Evolutionary conservation across 495 filamentous ascomycete genomes (phyloP), one percentile per base, ranked within the genome.

Genomic region (Filosporella fistucella): DNA sequence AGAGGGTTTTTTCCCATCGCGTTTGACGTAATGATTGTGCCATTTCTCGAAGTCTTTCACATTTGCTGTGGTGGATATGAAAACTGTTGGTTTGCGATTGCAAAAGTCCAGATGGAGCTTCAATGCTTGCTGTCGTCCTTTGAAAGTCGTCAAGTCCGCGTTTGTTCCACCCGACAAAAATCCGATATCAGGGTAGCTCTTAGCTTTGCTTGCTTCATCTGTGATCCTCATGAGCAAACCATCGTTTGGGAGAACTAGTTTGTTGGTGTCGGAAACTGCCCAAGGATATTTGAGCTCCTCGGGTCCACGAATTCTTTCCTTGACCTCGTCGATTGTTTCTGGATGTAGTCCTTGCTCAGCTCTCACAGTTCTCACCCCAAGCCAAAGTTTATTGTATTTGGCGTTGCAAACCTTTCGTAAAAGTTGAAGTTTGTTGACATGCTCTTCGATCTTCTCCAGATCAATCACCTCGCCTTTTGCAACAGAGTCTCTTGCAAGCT

Each of bases 181-280:
- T 13, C 45, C 45, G n/a, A n/a, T 28, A 5, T 25, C 11, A 14
- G 9, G 13, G 21, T 47, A 37, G 21, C 20, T 20, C 21, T 37
- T 47, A 17, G 45, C 45, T n/a, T 29, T 25, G 21, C 33, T 38
- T 6, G n/a, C 11, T 20, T 34, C 43, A 23, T 46, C 43, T 7
- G 17, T 36, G 2, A 37, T 32, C 14, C 43, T 18, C 2, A 29
- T 7, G 7, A 46, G 22, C 3, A 36, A 1, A 13, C 18, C 18
- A 30, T 23, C 20, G 13, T 36, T 14, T 24, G 43, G 43, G 4
- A 21, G 30, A 6, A 4, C 37, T 36, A 11, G 17, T 17, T 34
- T 36, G 29, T 16, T n/a, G 14, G 4, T 37, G 1, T 9, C 29
- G 20, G 18, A 6, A 11, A 11, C 13, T 11, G 23, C 23, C 43